Evolutionary conservation across 495 filamentous ascomycete species (phyloP).

Genomic region (Geopyxis carbonaria): DNA sequence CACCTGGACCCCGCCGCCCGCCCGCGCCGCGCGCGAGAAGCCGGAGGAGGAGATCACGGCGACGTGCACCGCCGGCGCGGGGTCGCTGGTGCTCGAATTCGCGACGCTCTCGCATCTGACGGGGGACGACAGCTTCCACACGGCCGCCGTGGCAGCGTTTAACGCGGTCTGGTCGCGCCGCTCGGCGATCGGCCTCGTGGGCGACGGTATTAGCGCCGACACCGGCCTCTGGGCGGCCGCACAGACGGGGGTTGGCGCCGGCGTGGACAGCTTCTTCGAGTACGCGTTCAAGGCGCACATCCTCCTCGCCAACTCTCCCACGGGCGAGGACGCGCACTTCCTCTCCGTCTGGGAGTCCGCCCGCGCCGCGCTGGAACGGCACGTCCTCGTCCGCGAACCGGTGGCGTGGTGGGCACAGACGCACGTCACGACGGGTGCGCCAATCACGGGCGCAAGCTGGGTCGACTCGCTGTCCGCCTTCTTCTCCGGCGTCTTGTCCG

Average conservation of each 20-base stretch:
- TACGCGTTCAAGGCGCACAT: slow-evolving; percentile 91
- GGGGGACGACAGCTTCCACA: slow-evolving; percentile 70
- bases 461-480: slow-evolving; percentile 90
- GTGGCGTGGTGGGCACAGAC: slow-evolving; percentile 87
- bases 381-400: slow-evolving; percentile 53
- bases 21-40: slow-evolving; percentile 14
- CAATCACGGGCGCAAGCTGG: slow-evolving; percentile 40
- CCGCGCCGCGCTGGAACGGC: slow-evolving; percentile 68
- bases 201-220: slow-evolving; percentile 82
- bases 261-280: slow-evolving; percentile 95
- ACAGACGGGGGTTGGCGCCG: slow-evolving; percentile 82
- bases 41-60: slow-evolving; percentile 62
- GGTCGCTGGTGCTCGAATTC: slow-evolving; percentile 85
- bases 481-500: slow-evolving; percentile 76
- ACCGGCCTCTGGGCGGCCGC: slow-evolving; percentile 75
- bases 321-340: slow-evolving; percentile 61
- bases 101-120: slow-evolving; percentile 77
- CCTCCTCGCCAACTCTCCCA: slow-evolving; percentile 55
- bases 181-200: slow-evolving; percentile 73
- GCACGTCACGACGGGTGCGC: slow-evolving; percentile 68
- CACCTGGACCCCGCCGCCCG: slow-evolving; percentile 18
- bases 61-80: slow-evolving; percentile 89
- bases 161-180: slow-evolving; percentile 84
- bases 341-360: slow-evolving; percentile 71
- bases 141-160: slow-evolving; percentile 77